These are phyloP conservation scores for Cephalotrichum gorgonifer DNA, from an alignment of 2,329 filamentous ascomycete genomes.

Conservation along the genomic window DNA sequence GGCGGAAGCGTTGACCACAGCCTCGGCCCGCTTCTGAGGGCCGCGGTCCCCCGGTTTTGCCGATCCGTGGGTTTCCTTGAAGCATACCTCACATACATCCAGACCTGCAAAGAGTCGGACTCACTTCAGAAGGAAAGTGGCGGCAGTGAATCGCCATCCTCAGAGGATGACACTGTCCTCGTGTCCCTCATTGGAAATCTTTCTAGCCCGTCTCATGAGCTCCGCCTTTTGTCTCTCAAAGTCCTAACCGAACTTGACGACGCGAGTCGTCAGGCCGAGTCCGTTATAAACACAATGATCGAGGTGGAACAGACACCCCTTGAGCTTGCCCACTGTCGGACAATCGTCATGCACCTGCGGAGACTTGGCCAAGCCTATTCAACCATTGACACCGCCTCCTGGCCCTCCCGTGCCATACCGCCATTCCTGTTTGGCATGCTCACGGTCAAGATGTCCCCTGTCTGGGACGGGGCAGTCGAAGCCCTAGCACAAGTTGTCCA, in stretches of 20 bases:
- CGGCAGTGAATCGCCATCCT: conserved; percentile 1
- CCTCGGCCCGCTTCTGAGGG: conserved; percentile 56
- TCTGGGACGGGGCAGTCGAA: conserved; percentile 77
- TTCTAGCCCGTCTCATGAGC: conserved; percentile 60
- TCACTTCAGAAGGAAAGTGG: background rate
- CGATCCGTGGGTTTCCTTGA: conserved; percentile 57
- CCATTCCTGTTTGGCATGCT: conserved; percentile 82
- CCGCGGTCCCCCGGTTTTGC: conserved; percentile 56
- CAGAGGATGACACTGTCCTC: conserved; percentile 38
- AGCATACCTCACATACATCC: conserved; percentile 9
- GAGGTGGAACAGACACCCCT: conserved; percentile 72
- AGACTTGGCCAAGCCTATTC: conserved; percentile 60
- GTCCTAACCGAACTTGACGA: conserved; percentile 54
- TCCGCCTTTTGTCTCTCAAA: conserved; percentile 63
- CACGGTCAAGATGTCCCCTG: conserved; percentile 70
- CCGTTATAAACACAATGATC: conserved; percentile 46
- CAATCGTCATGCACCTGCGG: conserved; percentile 75
- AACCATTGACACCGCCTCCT: conserved; percentile 45
- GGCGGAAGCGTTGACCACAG: conserved; percentile 46
- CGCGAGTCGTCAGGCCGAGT: conserved; percentile 17
- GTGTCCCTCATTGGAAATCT: conserved; percentile 62
- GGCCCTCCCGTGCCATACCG: conserved; percentile 63
- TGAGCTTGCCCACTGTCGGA: conserved; percentile 64
- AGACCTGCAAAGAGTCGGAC: background rate
- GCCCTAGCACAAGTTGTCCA: conserved; percentile 67